These are phyloP conservation scores for Laetiporus sulphureus DNA, from an alignment of 1,284 basidiomycete genomes.

Conservation along the genomic window DNA sequence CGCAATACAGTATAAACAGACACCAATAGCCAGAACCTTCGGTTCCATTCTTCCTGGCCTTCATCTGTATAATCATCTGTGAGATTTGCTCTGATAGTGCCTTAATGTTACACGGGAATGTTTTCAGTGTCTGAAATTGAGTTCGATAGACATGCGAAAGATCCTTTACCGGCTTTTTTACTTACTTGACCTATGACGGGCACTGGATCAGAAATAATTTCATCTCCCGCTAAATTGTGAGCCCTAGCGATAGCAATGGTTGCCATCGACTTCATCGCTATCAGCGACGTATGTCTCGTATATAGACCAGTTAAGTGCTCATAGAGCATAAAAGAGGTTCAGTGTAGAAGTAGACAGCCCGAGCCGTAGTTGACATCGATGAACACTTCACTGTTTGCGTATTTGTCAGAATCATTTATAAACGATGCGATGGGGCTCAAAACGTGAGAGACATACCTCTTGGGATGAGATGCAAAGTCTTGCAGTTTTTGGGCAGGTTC, in stretches of 20 bases:
- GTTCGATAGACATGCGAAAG: no score
- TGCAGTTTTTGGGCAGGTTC: constrained; percentile 17
- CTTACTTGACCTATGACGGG: no score
- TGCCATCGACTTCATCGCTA: neutral
- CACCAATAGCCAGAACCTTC: no score
- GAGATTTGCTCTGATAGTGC: no score
- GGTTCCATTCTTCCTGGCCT: no score
- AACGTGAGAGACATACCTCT: constrained; percentile 13
- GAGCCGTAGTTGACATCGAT: constrained; percentile 14
- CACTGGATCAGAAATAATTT: neutral
- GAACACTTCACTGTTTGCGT: constrained; percentile 7
- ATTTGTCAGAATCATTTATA: constrained; percentile 1
- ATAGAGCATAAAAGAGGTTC: constrained; percentile 13
- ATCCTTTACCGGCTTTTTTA: no score
- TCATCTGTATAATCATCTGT: no score
- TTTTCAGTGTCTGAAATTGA: no score
- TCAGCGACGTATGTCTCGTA: neutral
- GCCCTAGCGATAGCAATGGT: neutral
- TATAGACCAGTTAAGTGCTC: neutral
- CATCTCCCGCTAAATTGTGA: neutral
- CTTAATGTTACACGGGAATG: no score
- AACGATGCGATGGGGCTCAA: neutral
- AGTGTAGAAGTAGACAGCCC: constrained; percentile 12
- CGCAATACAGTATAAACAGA: no score
- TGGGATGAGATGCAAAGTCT: constrained; percentile 17